phyloP scores from a whole-genome alignment of 306 rosid genomes.

The Morella rubra region DNA sequence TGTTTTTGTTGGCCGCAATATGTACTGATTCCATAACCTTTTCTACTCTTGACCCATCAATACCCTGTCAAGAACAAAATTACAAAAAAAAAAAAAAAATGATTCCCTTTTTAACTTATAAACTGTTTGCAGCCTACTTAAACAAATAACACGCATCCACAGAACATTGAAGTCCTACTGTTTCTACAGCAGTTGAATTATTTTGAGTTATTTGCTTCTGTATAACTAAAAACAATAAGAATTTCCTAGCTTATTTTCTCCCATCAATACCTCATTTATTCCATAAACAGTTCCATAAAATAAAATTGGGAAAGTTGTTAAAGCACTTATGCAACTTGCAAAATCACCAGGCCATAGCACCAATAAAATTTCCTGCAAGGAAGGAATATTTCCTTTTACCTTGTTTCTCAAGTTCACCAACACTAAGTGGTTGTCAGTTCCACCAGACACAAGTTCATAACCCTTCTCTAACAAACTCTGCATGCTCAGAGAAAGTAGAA shows the following conservation, averaged over 20 bases:
- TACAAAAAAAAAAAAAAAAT: constrained; percentile 9
- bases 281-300: constrained; percentile 15
- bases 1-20: constrained; percentile 93
- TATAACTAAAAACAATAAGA: background rate
- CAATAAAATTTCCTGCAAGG: background rate
- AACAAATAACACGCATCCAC: constrained; percentile 14
- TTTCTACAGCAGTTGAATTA: background rate
- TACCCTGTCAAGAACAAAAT: constrained; percentile 51
- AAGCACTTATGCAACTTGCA: constrained; percentile 13
- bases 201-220: constrained; percentile 5
- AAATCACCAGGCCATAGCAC: constrained; percentile 16
- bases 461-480: constrained; percentile 87
- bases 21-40: constrained; percentile 86
- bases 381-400: constrained; percentile 48
- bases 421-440: constrained; percentile 91
- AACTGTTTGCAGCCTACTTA: constrained; percentile 4
- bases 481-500: constrained; percentile 35
- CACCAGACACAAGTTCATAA: constrained; percentile 92
- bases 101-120: constrained; percentile 6
- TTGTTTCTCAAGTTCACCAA: constrained; percentile 80
- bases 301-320: constrained; percentile 11
- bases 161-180: background rate
- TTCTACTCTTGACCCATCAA: constrained; percentile 96
- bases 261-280: constrained; percentile 6
- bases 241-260: constrained; percentile 11